Base-by-base conservation (phyloP, 768 basidiomycete species). In the Podaxis sp. region DNA sequence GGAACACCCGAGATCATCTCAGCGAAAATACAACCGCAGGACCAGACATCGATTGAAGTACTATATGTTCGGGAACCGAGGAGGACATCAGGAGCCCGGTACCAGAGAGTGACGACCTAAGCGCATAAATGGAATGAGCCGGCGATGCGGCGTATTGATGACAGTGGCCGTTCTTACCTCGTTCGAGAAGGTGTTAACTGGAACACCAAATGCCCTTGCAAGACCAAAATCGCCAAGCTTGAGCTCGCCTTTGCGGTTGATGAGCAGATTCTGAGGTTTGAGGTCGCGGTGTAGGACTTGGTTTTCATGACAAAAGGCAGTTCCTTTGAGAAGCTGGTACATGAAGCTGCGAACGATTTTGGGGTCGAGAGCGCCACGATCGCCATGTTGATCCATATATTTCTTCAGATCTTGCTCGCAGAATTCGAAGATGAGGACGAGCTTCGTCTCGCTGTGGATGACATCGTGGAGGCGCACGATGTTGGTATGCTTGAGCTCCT, bases 1-100 rank as follows among this genome's bases (percentile, higher is more conserved):
- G 97, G 97, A 4, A 95, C 90, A 1, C 97, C 97, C 19, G 93
- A 89, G 64, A 99, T 99, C 96, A 99, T 99, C 77, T 99, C 97
- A 19, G 97, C 96, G 73, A 99, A 97, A 72, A 99, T 99, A 73
- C 97, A 99, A 9, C 97, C 97, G 62, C 95, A 96, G 13, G 93
- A 95, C 97, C 97, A 99, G 55, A 99, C 92, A 73, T 99, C 97
- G 69, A 99, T 99, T 33, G 93, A 95, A 2, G 97, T 99, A 78
- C 90, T 96, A 74, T 99, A 99, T 19, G 96, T 99, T 63, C 97
- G 84, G 22, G 95, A 96, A 57, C 97, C 97, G 66, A 99, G 86
- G 26, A 99, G 85, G 48, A 99, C 97, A 71, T 99, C 97, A 0
- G 97, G 97, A 1, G 97, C 96, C 59, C 97, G 89, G 74, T 99